phyloP scores from a whole-genome alignment of 2,329 filamentous ascomycete genomes.

The Fusarium heterosporum region DNA sequence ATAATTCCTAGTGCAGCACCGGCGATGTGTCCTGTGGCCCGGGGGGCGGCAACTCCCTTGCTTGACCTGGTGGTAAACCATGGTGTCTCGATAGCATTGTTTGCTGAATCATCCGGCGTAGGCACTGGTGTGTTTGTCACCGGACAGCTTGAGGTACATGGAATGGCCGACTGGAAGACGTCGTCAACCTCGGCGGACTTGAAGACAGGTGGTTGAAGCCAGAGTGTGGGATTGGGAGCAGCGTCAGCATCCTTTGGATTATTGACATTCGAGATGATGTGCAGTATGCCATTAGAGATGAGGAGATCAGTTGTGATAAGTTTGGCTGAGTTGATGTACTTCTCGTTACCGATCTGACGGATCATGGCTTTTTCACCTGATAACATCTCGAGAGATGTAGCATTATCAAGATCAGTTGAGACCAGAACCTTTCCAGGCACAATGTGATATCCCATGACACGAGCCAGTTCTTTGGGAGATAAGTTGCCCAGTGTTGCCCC shows the following conservation, averaged over 20 bases:
- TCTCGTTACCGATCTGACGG: conserved; percentile 57
- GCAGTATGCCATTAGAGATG: conserved; percentile 68
- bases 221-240: conserved; percentile 53
- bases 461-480: conserved; percentile 59
- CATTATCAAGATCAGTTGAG: conserved; percentile 56
- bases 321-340: conserved; percentile 65
- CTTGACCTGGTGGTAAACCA: conserved; percentile 44
- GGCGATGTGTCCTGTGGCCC: conserved; percentile 46
- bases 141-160: conserved; percentile 55
- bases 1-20: conserved; percentile 49
- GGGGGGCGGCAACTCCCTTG: conserved; percentile 36
- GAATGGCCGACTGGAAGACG: conserved; percentile 58
- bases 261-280: conserved; percentile 66
- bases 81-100: conserved; percentile 38
- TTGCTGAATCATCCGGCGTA: conserved; percentile 21
- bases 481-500: conserved; percentile 63
- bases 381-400: conserved; percentile 52
- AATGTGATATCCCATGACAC: conserved; percentile 73
- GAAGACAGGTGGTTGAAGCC: conserved; percentile 65
- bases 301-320: conserved; percentile 65
- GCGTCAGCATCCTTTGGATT: conserved; percentile 55
- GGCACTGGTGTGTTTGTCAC: conserved; percentile 23
- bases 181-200: conserved; percentile 59
- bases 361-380: conserved; percentile 53
- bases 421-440: conserved; percentile 67